Base-by-base conservation (phyloP, 2,329 filamentous ascomycete species). In the Chrysoporthe cubensis region DNA sequence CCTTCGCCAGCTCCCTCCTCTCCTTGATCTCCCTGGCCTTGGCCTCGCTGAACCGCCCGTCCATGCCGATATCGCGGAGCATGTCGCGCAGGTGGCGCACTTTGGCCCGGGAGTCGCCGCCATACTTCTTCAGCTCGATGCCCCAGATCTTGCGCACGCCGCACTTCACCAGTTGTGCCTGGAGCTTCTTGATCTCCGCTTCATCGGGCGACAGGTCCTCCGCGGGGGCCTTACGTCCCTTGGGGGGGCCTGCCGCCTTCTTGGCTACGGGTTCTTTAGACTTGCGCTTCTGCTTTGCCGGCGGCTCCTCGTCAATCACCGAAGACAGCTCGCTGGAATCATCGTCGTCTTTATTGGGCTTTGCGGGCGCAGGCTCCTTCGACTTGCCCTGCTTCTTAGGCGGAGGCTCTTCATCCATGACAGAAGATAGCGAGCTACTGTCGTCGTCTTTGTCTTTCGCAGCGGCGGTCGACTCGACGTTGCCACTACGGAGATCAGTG, bases 131-230 rank as follows among this genome's bases (percentile, higher is more conserved):
- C 40, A 99, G 85, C 78, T 97, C 93, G 71, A 91, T 89, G 62
- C 87, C 87, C 95, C 96, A 99, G 70, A 97, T 87, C 77, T 97
- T 98, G 64, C 93, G 91, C 66, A 97, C 88, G 42, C 95, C 95
- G 75, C 95, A 99, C 79, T 97, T 97, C 58, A 90, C 81, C 7
- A 99, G 86, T 78, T 95, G 93, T 9, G 89, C 87, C 80, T 98
- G 95, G 3, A 98, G 83, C 61, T 90, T 91, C 78, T 97, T 98
- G 76, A 97, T 91, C 77, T 97, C 92, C 3, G 87, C 89, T 68
- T 93, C 88, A 69, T 94, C 87, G 0, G 90, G 87, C 21, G 89
- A 77, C 16, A 72, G 16, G 46, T 84, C 79, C 42, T 78, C 75
- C 44, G 75, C 37, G 0, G 76, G 4, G 6, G 68, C 14, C 50